These are phyloP conservation scores for Grosmannia serpens DNA, from an alignment of 2,329 filamentous ascomycete species.

Conservation along the genomic window DNA sequence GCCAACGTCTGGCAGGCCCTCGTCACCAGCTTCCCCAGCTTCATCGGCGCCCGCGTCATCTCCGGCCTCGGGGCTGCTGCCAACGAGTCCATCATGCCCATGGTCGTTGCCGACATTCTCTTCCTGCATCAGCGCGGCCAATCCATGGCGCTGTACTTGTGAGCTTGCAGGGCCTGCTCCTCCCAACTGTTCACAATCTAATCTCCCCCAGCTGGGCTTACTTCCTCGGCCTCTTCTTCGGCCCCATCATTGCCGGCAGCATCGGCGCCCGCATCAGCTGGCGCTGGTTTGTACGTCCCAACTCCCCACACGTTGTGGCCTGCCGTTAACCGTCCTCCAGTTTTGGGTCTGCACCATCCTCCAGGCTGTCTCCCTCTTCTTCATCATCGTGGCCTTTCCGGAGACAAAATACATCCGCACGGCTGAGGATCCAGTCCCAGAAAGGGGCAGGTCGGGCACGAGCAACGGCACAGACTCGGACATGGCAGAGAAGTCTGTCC, in stretches of 20 bases:
- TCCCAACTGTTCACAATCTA: not conserved
- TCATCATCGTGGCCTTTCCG: constrained; percentile 41
- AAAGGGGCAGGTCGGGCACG: not conserved
- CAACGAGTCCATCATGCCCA: constrained; percentile 48
- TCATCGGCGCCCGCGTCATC: constrained; percentile 51
- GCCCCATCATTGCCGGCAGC: constrained; percentile 31
- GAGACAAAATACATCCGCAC: constrained; percentile 44
- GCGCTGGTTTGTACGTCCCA: constrained; percentile 26
- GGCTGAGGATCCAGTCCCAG: not conserved
- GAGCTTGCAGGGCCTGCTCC: no score
- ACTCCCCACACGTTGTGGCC: not conserved
- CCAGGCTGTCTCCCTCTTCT: constrained; percentile 33
- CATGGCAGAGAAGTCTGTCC: not conserved
- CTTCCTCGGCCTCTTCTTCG: constrained; percentile 29
- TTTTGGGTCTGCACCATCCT: constrained; percentile 36
- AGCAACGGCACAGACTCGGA: not conserved
- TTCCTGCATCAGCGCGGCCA: constrained; percentile 43
- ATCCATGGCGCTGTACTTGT: constrained; percentile 34
- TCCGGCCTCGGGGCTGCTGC: constrained; percentile 52
- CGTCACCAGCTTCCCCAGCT: constrained; percentile 44
- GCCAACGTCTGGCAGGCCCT: constrained; percentile 39
- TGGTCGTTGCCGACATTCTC: constrained; percentile 46
- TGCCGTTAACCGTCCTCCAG: constrained; percentile 14
- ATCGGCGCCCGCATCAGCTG: constrained; percentile 36
- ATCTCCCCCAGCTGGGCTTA: constrained; percentile 20